Evolutionary conservation across 352 stramenopile species (phyloP), one percentile per base, ranked within the genome.

Genomic region (Pythium oligandrum): DNA sequence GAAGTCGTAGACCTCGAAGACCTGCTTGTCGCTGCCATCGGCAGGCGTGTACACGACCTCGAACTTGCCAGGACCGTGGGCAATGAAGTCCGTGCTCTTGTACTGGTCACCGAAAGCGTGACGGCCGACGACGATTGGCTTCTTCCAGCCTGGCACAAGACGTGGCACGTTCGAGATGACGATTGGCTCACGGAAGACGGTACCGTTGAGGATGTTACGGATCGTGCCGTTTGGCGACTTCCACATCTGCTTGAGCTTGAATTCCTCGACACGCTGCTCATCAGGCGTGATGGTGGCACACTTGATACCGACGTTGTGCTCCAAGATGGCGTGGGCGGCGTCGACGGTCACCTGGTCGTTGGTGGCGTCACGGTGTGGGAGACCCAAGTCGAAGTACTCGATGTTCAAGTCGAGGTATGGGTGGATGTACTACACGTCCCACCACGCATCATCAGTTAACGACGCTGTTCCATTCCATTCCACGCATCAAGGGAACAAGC

Each of bases 251-350:
- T 84, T 83, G 42, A 86, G 71, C 55, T 81, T 81, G 45, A 88
- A 86, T 58, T 92, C 82, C 53, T 83, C 64, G 32, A 93, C 69
- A 47, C 82, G 78, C 60, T 83, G 70, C 68, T 93, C 82, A 57
- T 93, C 82, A 1, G 82, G 82, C 33, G 82, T 93, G 67, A 93
- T 93, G 54, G 82, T 93, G 26, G 82, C 82, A 63, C 82, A 93
- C 63, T 93, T 93, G 61, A 90, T 89, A 47, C 79, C 82, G 3
- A 87, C 76, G 58, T 87, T 73, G 68, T 83, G 61, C 52, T 73
- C 52, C 50, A 79, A 52, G 61, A 93, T 93, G 44, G 82, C 79
- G 62, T 81, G 70, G 4, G 82, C 82, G 39, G 82, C 82, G 53
- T 89, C 82, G 17, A 90, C n/a, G 6, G 82, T 93, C 42, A 93